A percentile compares a stretch with the other conserved stretches of the same genome.
Conservation (phyloP, 306 rosid genomes). For the Notholithocarpus densiflorus region DNA sequence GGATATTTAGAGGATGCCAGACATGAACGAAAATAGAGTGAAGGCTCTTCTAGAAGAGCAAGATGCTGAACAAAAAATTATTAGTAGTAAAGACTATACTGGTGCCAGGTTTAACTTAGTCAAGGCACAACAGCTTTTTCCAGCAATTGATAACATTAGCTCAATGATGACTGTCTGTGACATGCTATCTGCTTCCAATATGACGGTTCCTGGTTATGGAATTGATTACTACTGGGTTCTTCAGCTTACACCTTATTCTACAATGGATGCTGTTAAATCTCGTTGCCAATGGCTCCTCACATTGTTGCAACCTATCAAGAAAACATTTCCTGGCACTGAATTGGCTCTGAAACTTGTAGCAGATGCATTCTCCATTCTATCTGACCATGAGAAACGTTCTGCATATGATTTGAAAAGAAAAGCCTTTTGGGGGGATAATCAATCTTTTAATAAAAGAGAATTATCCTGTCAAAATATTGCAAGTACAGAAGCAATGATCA, state of each 20-base stretch:
- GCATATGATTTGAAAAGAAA: conserved; percentile 1
- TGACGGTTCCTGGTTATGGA: conserved; percentile 9
- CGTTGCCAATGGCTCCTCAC: background rate
- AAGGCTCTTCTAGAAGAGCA: conserved; percentile 11
- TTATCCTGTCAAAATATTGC: background rate
- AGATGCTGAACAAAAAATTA: conserved; percentile 10
- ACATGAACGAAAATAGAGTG: background rate
- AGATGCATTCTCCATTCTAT: conserved; percentile 14
- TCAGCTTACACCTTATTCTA: conserved; percentile 5
- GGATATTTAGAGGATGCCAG: background rate
- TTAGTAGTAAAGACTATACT: background rate
- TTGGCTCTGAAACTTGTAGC: conserved; percentile 18
- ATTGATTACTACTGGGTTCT: conserved; percentile 26
- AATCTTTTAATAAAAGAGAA: background rate
- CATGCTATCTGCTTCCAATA: conserved; percentile 13
- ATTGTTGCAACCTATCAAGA: conserved; percentile 5
- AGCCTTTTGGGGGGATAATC: background rate
- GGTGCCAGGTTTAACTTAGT: conserved; percentile 11
- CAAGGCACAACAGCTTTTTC: background rate
- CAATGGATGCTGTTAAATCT: background rate
- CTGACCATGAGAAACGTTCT: conserved; percentile 1
- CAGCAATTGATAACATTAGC: conserved; percentile 2
- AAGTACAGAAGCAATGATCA: background rate
- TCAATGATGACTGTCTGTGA: conserved; percentile 20
- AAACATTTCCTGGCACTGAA: background rate